Conservation (phyloP, 2,329 filamentous ascomycete genomes). For the Exserohilum turcica region DNA sequence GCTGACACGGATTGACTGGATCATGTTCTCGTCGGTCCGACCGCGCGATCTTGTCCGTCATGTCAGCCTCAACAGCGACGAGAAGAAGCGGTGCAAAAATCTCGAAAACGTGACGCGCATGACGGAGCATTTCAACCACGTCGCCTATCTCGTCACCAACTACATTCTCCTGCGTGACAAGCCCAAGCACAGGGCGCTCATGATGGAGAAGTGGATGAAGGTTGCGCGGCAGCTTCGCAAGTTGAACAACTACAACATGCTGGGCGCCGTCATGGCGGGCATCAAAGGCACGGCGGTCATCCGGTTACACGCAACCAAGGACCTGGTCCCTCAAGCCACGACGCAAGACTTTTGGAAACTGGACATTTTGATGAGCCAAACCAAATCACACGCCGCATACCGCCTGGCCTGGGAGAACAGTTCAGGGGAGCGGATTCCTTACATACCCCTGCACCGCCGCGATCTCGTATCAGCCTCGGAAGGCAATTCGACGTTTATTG, state of each 20-base stretch:
- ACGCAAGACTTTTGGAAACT: conserved; percentile 87
- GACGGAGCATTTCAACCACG: conserved; percentile 77
- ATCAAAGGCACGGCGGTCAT: conserved; percentile 88
- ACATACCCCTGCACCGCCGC: conserved; percentile 84
- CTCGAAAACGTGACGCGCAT: conserved; percentile 90
- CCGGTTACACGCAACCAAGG: conserved; percentile 78
- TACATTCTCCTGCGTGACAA: conserved; percentile 82
- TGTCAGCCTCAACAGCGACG: conserved; percentile 73
- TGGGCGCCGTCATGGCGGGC: conserved; percentile 92
- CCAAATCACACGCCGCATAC: conserved; percentile 92
- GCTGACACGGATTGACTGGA: conserved; percentile 94
- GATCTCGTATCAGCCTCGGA: conserved; percentile 92
- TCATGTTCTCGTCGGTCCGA: conserved; percentile 94
- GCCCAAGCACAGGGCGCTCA: conserved; percentile 88
- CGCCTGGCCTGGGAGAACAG: conserved; percentile 98
- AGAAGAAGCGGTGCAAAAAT: conserved; percentile 75
- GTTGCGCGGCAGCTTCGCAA: conserved; percentile 83
- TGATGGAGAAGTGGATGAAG: conserved; percentile 94
- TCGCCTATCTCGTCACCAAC: conserved; percentile 61
- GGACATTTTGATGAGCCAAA: conserved; percentile 88
- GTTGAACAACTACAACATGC: conserved; percentile 94
- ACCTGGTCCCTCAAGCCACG: conserved; percentile 71
- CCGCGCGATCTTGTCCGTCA: conserved; percentile 92
- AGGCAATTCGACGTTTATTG: conserved; percentile 88
- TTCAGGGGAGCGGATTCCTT: conserved; percentile 85